phyloP scores from a whole-genome alignment of 148 eudicot genomes.

The Rhododendron vialii region DNA sequence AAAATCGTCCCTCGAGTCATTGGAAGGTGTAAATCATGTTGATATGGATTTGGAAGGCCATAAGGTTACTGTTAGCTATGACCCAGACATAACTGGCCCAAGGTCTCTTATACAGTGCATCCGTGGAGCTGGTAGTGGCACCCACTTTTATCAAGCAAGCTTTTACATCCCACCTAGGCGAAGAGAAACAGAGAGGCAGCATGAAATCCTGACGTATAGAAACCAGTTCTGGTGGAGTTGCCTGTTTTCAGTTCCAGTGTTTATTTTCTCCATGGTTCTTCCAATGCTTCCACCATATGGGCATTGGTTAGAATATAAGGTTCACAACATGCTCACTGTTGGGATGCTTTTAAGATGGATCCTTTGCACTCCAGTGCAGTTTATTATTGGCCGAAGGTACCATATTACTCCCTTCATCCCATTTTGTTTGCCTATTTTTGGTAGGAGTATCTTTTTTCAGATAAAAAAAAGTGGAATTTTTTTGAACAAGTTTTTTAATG shows the following conservation, averaged over 20 bases:
- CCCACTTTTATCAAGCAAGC: slow-evolving; percentile 52
- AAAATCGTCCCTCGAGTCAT: slow-evolving; percentile 49
- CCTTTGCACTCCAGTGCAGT: slow-evolving; percentile 88
- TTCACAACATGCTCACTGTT: slow-evolving; percentile 70
- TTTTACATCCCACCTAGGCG: slow-evolving; percentile 63
- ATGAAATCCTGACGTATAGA: slow-evolving; percentile 52
- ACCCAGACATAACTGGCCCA: slow-evolving; percentile 74
- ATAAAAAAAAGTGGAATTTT: not conserved
- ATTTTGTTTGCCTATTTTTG: not conserved
- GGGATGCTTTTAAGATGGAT: slow-evolving; percentile 84
- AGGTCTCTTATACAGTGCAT: slow-evolving; percentile 73
- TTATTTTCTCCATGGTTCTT: slow-evolving; percentile 81
- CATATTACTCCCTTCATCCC: not conserved
- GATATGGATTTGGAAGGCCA: slow-evolving; percentile 58
- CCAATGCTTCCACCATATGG: slow-evolving; percentile 89
- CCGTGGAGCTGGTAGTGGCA: slow-evolving; percentile 46
- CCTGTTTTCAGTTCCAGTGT: slow-evolving; percentile 74
- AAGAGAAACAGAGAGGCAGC: slow-evolving; percentile 58
- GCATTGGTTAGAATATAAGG: slow-evolving; percentile 75
- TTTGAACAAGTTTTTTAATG: not conserved
- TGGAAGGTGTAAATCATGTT: slow-evolving; percentile 68
- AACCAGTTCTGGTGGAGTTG: slow-evolving; percentile 87
- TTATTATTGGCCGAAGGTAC: slow-evolving; percentile 85
- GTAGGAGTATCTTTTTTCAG: not conserved
- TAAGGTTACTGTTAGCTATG: slow-evolving; percentile 56